Evolutionary conservation across 2,329 filamentous ascomycete species (phyloP), one percentile per base, ranked within the genome.

Genomic region (Dactylellina parvicollis): DNA sequence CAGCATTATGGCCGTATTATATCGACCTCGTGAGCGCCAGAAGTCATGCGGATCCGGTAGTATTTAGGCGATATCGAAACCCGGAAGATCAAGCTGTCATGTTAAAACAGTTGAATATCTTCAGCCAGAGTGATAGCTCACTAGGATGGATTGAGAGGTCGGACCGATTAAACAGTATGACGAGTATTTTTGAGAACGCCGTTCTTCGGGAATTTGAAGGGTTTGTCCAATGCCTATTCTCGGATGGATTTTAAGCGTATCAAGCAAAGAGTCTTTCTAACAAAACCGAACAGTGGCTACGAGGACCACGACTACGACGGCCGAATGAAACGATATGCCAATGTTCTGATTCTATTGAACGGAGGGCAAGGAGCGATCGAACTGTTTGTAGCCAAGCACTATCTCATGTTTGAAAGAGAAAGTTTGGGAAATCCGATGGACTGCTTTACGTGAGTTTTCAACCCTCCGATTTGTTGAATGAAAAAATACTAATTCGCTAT

Each of bases 181-280:
- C 89, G 76, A 86, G 86, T 36, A 89, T 95, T 70, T 99, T 99
- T 78, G 94, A 98, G 81, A 92, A 89, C 65, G 92, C 93, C 2
- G 93, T 96, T 2, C 82, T 97, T 56, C 87, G 90, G 52, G 95
- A 99, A 80, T 99, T 99, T 77, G 91, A 96, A 80, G 90, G 95
- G 78, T 77, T 72, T 24, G 75, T 74, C 57, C 4, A 34, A 57
- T 24, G 18, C 7, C 8, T 22, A 16, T 7, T 18, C 4, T 44
- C 12, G 16, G 16, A 4, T 44, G 16, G 40, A 20, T 44, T 14
- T n/a, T 38, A 38, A 38, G 12, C 4, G 12, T 34, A 34, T 7
- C 34, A 18, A 18, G 46, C n/a, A 26, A 12, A 38, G 42, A 16
- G 0, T 42, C 38, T n/a, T n/a, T n/a, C 56, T 70, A 14, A 76